Evolutionary conservation across 495 filamentous ascomycete species (phyloP).

Genomic region (Astrothelium subdiscretum): DNA sequence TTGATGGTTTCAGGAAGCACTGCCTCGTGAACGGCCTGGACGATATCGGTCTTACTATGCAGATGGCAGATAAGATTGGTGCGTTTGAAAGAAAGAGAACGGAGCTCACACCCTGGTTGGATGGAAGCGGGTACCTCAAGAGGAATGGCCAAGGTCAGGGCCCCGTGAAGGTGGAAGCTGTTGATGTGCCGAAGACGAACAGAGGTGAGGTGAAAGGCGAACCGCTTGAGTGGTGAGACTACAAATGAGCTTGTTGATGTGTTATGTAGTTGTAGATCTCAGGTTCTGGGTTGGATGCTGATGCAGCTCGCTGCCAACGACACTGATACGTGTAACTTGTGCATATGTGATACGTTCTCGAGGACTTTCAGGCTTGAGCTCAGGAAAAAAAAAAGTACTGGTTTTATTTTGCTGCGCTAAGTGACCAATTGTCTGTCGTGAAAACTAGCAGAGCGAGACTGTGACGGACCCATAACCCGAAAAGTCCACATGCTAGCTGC

Average conservation of each 20-base stretch:
- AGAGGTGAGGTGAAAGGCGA: conserved; percentile 73
- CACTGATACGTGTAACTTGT: not conserved
- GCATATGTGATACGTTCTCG: too few relatives aligned
- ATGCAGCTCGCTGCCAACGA: not conserved
- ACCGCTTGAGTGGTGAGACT: conserved; percentile 72
- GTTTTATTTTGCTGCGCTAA: not conserved
- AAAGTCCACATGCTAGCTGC: conserved; percentile 61
- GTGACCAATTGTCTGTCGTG: conserved; percentile 58
- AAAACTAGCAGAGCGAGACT: conserved; percentile 75
- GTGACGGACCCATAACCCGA: conserved; percentile 78
- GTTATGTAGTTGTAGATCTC: not conserved
- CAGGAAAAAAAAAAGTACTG: too few relatives aligned
- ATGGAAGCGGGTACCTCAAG: conserved; percentile 75
- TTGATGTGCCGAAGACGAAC: conserved; percentile 81
- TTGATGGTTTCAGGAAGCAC: conserved; percentile 86
- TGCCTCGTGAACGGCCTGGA: conserved; percentile 91
- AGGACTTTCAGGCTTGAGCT: too few relatives aligned
- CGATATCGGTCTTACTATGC: conserved; percentile 90
- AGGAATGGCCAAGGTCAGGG: conserved; percentile 50
- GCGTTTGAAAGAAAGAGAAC: conserved; percentile 70
- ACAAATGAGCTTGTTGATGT: not conserved
- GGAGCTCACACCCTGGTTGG: conserved; percentile 78
- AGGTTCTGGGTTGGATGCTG: not conserved
- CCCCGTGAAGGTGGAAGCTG: conserved; percentile 66
- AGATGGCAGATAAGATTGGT: conserved; percentile 79